Base-by-base conservation (phyloP, 2,329 filamentous ascomycete species). In the Decorospora gaudefroyi region DNA sequence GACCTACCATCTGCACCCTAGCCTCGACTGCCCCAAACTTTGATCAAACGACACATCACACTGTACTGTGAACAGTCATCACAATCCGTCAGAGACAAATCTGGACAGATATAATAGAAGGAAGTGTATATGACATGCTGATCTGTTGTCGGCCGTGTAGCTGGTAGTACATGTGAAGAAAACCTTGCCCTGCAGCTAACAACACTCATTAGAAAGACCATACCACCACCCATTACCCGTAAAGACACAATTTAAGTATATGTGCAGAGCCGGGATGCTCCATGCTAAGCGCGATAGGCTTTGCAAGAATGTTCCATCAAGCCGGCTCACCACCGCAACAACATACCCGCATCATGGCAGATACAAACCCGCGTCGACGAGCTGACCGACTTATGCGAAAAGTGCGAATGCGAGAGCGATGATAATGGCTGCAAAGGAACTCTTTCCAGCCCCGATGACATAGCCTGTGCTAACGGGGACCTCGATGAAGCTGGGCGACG, bases 101-200 rank as follows among this genome's bases (percentile, higher is more conserved):
- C 12, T 42, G 30, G 28, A 44, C 33, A 53, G 55, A 53, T 56
- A 21, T 45, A 41, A 32, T 49, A 53, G 49, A 53, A 42, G 26
- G 51, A 57, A 46, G 43, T 58, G 23, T 58, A 55, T 57, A 64
- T 61, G 46, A 55, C 42, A 58, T 65, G 46, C 53, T 60, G 49
- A 27, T 55, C 45, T 55, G 38, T 50, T 42, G 38, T 31, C 50
- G 55, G 58, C 55, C 54, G 35, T 56, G 31, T 61, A 65, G 49
- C 45, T 64, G 22, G 45, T 65, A 67, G 52, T 55, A 67, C 59
- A 56, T 65, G 45, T 54, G 51, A 54, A 42, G 41, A 51, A 51
- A 64, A 51, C 25, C 50, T 51, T 65, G 49, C 41, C 42, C n/a
- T n/a, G n/a, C 42, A 53, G 51, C 50, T 59, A 57, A 47, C 43